Percentiles rank a stretch among this genome's conserved stretches.
Conservation (phyloP, 345 rosid genomes). For the Bruguiera sexangula region DNA sequence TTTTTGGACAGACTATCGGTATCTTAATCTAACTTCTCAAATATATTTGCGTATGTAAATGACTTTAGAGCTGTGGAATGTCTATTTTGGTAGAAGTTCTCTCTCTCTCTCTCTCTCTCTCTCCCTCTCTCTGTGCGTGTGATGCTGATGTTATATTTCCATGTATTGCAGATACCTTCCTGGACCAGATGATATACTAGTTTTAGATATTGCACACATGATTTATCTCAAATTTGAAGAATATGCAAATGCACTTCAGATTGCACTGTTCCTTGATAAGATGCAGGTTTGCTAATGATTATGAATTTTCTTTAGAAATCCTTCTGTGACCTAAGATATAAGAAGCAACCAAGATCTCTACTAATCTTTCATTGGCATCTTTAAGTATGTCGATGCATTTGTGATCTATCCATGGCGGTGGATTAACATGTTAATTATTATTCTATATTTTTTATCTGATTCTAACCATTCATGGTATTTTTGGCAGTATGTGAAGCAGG, state of each 20-base stretch:
- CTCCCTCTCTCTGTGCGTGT: neutral
- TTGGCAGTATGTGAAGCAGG: neutral
- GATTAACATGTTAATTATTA: slow-evolving; percentile 12
- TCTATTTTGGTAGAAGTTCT: neutral
- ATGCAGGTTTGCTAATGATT: slow-evolving; percentile 52
- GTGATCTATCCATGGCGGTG: slow-evolving; percentile 19
- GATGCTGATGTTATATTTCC: slow-evolving; percentile 14
- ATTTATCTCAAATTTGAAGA: slow-evolving; percentile 72
- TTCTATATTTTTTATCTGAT: neutral
- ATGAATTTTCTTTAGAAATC: neutral
- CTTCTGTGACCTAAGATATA: neutral
- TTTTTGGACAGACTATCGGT: neutral
- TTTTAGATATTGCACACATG: slow-evolving; percentile 70
- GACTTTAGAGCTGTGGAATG: too few species aligned
- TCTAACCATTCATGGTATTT: neutral
- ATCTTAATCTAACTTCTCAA: too few species aligned
- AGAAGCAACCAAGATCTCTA: neutral
- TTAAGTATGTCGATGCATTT: slow-evolving; percentile 1
- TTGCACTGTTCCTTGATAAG: slow-evolving; percentile 78
- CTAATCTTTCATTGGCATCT: neutral
- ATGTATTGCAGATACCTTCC: slow-evolving; percentile 67
- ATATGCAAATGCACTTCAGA: slow-evolving; percentile 74
- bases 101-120: neutral
- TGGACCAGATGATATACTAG: slow-evolving; percentile 82
- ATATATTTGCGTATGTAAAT: too few species aligned